phyloP scores from a whole-genome alignment of 2,329 filamentous ascomycete genomes.

The Sclerotinia subarctica region DNA sequence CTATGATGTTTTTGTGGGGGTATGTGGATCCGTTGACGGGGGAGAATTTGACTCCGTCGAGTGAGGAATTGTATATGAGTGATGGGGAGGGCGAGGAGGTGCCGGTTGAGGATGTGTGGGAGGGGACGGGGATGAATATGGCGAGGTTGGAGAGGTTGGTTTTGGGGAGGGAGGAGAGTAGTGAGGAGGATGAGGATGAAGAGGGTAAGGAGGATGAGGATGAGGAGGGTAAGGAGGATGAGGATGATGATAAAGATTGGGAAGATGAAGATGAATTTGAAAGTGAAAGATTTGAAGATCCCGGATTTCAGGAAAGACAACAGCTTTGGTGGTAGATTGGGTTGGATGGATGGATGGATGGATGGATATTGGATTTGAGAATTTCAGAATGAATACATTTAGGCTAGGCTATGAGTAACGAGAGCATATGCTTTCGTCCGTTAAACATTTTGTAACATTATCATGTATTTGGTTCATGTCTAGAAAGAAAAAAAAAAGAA shows the following conservation, averaged over 20 bases:
- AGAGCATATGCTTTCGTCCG: not conserved
- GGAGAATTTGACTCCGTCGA: constrained; percentile 49
- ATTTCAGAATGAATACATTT: not conserved
- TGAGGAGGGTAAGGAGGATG: not conserved
- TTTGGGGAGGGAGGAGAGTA: not conserved
- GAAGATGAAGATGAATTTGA: not conserved
- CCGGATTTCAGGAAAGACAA: not conserved
- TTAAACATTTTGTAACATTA: not conserved
- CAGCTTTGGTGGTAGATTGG: not conserved
- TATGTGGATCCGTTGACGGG: constrained; percentile 53
- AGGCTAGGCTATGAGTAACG: not conserved
- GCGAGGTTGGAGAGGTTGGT: not conserved
- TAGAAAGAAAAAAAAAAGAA: too few species aligned
- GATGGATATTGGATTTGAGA: not conserved
- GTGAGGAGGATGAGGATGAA: not conserved
- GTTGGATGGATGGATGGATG: not conserved
- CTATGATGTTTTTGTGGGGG: constrained; percentile 61
- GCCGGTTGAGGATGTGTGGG: not conserved
- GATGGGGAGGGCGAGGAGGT: constrained; percentile 42
- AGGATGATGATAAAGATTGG: not conserved
- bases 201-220: not conserved
- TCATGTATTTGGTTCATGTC: not conserved
- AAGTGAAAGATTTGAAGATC: not conserved
- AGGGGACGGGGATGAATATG: constrained; percentile 16
- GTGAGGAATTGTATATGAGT: constrained; percentile 51